phyloP scores from a whole-genome alignment of 2,329 filamentous ascomycete species.

The Diplodia intermedia region DNA sequence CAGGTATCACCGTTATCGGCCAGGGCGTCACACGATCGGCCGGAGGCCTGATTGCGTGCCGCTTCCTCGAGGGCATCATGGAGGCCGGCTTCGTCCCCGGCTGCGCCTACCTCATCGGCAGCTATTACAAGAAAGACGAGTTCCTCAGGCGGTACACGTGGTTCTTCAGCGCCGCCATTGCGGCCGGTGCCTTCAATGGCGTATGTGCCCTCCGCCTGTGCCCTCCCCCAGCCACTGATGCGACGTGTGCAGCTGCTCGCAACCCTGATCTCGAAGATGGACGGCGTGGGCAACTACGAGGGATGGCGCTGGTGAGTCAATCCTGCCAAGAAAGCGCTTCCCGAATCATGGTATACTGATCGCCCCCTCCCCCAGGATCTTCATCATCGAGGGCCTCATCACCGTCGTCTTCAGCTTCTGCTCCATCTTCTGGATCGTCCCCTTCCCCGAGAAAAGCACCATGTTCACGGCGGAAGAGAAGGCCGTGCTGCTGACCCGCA shows the following conservation, averaged over 20 bases:
- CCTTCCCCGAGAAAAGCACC: conserved; percentile 42
- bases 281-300: conserved; percentile 58
- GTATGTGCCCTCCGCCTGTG: background rate
- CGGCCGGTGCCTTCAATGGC: conserved; percentile 67
- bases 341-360: conserved; percentile 41
- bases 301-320: conserved; percentile 49
- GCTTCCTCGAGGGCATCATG: conserved; percentile 44
- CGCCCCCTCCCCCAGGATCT: conserved; percentile 36
- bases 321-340: conserved; percentile 32
- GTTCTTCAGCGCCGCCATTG: conserved; percentile 65
- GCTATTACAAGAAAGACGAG: conserved; percentile 61
- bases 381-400: conserved; percentile 43
- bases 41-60: conserved; percentile 42
- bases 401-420: conserved; percentile 49
- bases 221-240: background rate
- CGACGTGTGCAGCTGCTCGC: conserved; percentile 55
- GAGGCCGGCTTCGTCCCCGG: conserved; percentile 51
- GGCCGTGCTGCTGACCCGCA: conserved; percentile 51
- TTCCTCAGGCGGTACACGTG: conserved; percentile 61
- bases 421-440: conserved; percentile 54
- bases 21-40: conserved; percentile 38
- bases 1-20: conserved; percentile 46
- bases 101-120: conserved; percentile 41
- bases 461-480: conserved; percentile 57
- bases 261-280: conserved; percentile 65